Evolutionary conservation across 2,329 filamentous ascomycete species (phyloP).

Genomic region (Pyrenochaeta sp.): DNA sequence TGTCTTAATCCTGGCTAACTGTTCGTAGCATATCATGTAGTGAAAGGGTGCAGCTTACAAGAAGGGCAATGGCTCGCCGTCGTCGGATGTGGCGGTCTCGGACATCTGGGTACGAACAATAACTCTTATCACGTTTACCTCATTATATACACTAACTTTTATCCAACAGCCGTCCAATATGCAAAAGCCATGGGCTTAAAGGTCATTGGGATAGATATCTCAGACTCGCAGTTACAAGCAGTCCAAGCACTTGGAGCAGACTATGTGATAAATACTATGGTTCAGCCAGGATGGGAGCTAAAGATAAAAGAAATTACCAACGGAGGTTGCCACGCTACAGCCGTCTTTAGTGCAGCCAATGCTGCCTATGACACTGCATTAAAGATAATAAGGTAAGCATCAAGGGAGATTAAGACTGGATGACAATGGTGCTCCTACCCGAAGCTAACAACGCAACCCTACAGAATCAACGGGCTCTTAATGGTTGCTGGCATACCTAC

Average conservation of each 20-base stretch:
- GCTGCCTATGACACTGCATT: constrained; percentile 46
- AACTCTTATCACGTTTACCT: neutral
- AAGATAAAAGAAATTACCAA: constrained; percentile 48
- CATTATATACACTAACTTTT: neutral
- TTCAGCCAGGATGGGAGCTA: constrained; percentile 5
- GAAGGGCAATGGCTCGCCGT: constrained; percentile 49
- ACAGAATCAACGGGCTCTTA: constrained; percentile 40
- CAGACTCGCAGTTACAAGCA: constrained; percentile 38
- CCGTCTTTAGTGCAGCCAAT: constrained; percentile 50
- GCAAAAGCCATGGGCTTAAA: constrained; percentile 55
- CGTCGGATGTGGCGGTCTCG: constrained; percentile 55
- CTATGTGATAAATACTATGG: constrained; percentile 48
- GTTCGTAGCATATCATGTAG: constrained; percentile 27
- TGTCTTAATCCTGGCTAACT: too few relatives aligned
- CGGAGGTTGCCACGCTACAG: constrained; percentile 50
- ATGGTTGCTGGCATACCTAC: constrained; percentile 48
- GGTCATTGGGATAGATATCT: constrained; percentile 53
- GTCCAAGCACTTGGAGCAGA: constrained; percentile 48
- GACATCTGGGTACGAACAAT: constrained; percentile 47
- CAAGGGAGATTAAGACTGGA: too few relatives aligned
- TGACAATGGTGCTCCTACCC: too few relatives aligned
- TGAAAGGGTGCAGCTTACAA: constrained; percentile 32
- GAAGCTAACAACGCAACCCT: too few relatives aligned
- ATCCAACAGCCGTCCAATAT: constrained; percentile 48
- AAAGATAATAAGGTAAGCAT: constrained; percentile 41